These are phyloP conservation scores for Fragaria ananassa DNA, from an alignment of 306 rosid species.

Conservation along the genomic window DNA sequence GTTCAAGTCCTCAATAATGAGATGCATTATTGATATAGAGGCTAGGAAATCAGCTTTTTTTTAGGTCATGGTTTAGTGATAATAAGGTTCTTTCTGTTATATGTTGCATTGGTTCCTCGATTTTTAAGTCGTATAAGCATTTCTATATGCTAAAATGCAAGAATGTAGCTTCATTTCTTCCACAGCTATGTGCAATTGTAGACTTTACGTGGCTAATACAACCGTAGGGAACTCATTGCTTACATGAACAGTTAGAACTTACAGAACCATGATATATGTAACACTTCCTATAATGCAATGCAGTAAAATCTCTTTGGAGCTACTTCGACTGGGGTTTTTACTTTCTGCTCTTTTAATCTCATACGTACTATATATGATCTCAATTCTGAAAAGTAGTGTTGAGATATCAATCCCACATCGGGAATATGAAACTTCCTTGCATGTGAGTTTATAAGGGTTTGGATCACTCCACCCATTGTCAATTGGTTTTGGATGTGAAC, in stretches of 20 bases:
- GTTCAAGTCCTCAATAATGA: background rate
- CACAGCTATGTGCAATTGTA: background rate
- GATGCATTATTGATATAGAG: background rate
- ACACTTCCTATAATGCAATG: background rate
- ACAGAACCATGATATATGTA: background rate
- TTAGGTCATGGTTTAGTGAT: background rate
- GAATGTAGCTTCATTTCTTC: background rate
- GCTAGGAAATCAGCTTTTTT: background rate
- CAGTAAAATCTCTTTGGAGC: background rate
- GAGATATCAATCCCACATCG: too few relatives aligned
- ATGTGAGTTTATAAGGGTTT: too few relatives aligned
- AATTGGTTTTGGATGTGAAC: too few relatives aligned
- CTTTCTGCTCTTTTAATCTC: background rate
- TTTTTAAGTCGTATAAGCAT: background rate
- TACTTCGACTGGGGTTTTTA: background rate
- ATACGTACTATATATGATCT: background rate
- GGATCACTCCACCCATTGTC: too few relatives aligned
- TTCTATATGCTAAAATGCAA: background rate
- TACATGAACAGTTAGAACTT: background rate
- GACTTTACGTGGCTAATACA: background rate
- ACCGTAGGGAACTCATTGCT: background rate
- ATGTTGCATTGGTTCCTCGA: background rate
- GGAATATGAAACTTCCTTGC: too few relatives aligned
- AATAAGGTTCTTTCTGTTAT: background rate
- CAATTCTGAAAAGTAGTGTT: conserved; percentile 5